Evolutionary conservation across 331 rosid species (phyloP).

Genomic region (Cydonia oblonga): DNA sequence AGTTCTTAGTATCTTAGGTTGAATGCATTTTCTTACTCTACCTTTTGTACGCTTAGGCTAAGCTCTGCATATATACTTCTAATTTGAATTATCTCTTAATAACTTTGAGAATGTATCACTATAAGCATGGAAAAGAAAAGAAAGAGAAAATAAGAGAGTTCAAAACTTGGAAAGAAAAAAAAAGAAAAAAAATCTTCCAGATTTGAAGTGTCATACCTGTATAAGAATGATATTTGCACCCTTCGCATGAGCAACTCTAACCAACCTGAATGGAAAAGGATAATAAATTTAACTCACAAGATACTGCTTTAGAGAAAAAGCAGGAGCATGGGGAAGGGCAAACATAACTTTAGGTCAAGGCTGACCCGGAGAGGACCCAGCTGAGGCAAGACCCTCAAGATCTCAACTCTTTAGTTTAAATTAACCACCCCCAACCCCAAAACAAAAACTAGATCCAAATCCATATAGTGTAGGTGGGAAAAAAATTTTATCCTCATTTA

Average conservation of each 20-base stretch:
- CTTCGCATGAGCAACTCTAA: constrained; percentile 70
- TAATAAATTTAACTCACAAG: not conserved
- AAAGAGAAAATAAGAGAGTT: not conserved
- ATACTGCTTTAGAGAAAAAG: not conserved
- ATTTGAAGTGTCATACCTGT: constrained; percentile 39
- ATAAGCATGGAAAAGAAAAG: not conserved
- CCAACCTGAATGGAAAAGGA: constrained; percentile 42
- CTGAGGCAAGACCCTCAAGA: not conserved
- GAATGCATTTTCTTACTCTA: not conserved
- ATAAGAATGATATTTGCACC: constrained; percentile 84
- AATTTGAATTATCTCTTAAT: not conserved
- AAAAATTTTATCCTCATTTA: not conserved
- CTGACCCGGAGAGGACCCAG: not conserved
- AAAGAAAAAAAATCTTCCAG: not conserved
- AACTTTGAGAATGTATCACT: not conserved
- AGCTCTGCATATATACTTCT: not conserved
- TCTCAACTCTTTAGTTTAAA: not conserved
- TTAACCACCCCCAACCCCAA: not conserved
- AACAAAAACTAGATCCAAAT: too few species aligned
- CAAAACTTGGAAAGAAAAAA: not conserved
- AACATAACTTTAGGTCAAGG: not conserved
- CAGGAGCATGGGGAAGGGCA: not conserved
- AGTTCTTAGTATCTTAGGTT: not conserved
- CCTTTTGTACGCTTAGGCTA: not conserved
- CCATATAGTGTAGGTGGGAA: not conserved